Percentiles rank a stretch among this genome's conserved stretches.
phyloP scores from a whole-genome alignment of 1,284 basidiomycete genomes.

The Rhodotorula sp. region DNA sequence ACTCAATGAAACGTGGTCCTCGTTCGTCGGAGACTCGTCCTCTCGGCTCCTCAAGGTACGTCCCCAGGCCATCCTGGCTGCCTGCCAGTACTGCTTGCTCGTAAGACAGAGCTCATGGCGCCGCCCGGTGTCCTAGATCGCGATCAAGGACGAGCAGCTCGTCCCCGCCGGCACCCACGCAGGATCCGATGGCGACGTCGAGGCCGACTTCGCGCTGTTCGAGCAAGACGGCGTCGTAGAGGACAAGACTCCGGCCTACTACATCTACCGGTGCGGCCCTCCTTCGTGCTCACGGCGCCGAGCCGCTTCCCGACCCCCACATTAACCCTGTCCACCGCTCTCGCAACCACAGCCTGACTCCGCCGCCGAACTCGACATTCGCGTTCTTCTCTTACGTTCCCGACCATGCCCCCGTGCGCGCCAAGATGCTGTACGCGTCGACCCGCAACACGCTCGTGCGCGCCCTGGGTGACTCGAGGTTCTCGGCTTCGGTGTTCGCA shows the following conservation, averaged over 20 bases:
- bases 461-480: conserved; percentile 71
- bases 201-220: conserved; percentile 30
- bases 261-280: conserved; percentile 21
- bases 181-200: not conserved
- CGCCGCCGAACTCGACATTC: conserved; percentile 12
- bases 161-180: conserved; percentile 8
- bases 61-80: not conserved
- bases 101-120: not conserved
- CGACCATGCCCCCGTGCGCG: conserved; percentile 25
- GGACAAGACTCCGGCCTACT: conserved; percentile 28
- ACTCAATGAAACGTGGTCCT: conserved; percentile 13
- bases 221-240: conserved; percentile 15
- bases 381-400: conserved; percentile 38
- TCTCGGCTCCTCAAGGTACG: conserved; percentile 32
- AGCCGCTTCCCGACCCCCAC: too few relatives aligned
- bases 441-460: conserved; percentile 71
- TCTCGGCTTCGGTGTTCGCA: conserved; percentile 77
- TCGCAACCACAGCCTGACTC: conserved; percentile 1
- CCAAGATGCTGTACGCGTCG: conserved; percentile 89
- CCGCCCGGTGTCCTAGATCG: conserved; percentile 6
- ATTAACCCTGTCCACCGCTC: not conserved
- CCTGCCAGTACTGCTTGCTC: too few relatives aligned
- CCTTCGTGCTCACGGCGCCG: not conserved
- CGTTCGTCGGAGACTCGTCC: not conserved
- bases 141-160: conserved; percentile 30